Percentiles rank a stretch among this genome's conserved stretches.
These are phyloP conservation scores for Cercospora sesami DNA, from an alignment of 2,329 filamentous ascomycete genomes.

Conservation along the genomic window DNA sequence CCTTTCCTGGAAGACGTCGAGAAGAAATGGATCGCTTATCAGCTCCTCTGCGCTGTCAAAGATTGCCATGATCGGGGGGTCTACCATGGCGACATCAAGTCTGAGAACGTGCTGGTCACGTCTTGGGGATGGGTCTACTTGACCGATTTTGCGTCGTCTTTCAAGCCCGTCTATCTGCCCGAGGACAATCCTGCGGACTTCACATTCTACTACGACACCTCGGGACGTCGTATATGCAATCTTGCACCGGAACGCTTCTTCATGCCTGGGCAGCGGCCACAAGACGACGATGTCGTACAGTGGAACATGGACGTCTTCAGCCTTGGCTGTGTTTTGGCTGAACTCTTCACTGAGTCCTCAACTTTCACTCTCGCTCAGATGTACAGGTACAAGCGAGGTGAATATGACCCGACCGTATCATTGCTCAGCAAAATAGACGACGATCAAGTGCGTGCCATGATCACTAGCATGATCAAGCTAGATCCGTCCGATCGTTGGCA, in stretches of 20 bases:
- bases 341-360: conserved; percentile 89
- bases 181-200: conserved; percentile 98
- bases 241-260: conserved; percentile 91
- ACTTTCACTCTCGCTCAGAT: conserved; percentile 98
- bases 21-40: conserved; percentile 98
- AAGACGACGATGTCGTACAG: conserved; percentile 40
- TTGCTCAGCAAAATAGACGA: conserved; percentile 86
- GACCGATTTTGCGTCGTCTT: conserved; percentile 93
- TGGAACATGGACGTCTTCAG: conserved; percentile 99
- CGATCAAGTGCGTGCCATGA: conserved; percentile 79
- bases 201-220: conserved; percentile 96
- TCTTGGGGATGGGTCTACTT: conserved; percentile 99
- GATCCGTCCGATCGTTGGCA: conserved; percentile 90
- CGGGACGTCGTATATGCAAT: conserved; percentile 88
- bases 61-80: conserved; percentile 88
- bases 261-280: conserved; percentile 62
- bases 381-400: conserved; percentile 87
- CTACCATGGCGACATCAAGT: conserved; percentile 98
- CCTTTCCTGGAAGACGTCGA: conserved; percentile 97
- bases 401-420: conserved; percentile 82
- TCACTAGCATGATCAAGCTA: conserved; percentile 93
- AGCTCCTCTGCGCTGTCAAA: conserved; percentile 85
- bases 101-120: conserved; percentile 92
- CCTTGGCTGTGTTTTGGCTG: conserved; percentile 92
- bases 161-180: conserved; percentile 89